These are phyloP conservation scores for Cutaneotrichosporon sp. DNA, from an alignment of 1,284 basidiomycete genomes.

Conservation along the genomic window DNA sequence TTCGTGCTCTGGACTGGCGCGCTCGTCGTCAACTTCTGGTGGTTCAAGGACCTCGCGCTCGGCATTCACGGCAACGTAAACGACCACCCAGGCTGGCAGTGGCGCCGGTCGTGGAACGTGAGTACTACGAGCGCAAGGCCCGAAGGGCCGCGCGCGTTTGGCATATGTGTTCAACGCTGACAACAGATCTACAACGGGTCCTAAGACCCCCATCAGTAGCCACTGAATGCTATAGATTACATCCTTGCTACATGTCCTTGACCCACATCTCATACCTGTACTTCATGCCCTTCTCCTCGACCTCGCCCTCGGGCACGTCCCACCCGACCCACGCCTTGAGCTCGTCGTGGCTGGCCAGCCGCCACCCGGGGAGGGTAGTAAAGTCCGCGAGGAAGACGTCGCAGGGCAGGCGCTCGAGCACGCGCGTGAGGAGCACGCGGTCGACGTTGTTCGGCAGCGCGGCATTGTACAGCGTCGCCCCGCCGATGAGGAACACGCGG, in stretches of 20 bases:
- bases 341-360: constrained; percentile 61
- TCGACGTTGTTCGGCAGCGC: constrained; percentile 65
- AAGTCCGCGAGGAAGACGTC: constrained; percentile 86
- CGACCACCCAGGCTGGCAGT: constrained; percentile 73
- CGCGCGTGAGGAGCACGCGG: constrained; percentile 82
- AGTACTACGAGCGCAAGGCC: constrained; percentile 21
- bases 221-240: constrained; percentile 18
- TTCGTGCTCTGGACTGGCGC: constrained; percentile 65
- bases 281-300: constrained; percentile 75
- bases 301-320: constrained; percentile 70
- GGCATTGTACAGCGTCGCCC: constrained; percentile 78
- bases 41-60: constrained; percentile 86
- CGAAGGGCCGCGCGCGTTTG: background rate
- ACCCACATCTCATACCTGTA: constrained; percentile 96
- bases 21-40: constrained; percentile 85
- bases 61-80: constrained; percentile 83
- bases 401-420: constrained; percentile 69
- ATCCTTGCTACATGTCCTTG: constrained; percentile 37
- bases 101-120: constrained; percentile 61
- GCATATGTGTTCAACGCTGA: background rate
- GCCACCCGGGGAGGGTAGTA: constrained; percentile 60
- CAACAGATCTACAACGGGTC: constrained; percentile 33
- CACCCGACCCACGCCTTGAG: constrained; percentile 75
- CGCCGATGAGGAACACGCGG: constrained; percentile 80
- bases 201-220: constrained; percentile 6